Evolutionary conservation across 768 basidiomycete genomes (phyloP), one percentile per base, ranked within the genome.

Genomic region (Lactarius vividus): DNA sequence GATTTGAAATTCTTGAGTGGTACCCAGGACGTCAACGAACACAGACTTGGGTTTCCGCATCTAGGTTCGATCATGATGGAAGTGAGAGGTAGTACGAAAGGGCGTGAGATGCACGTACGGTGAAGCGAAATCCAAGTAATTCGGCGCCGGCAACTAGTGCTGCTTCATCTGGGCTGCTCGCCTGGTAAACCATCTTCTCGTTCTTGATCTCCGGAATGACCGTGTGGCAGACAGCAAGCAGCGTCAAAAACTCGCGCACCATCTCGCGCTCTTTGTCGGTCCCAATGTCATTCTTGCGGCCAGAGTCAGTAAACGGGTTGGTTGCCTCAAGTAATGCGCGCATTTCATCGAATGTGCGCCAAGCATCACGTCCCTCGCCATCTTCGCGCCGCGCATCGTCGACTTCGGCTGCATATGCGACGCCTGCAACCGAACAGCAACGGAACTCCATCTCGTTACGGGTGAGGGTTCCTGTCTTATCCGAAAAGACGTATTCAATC

Each of bases 401-500:
- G 10, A 98, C 94, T 20, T 85, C 84, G 67, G 94, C 95, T 1
- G 95, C 88, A 76, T 98, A 99, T 23, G 88, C 90, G 15, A 88
- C 83, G 3, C 96, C 97, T 23, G 85, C 96, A 64, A 98, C 87
- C 62, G 87, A 90, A 73, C 91, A 96, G 73, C 91, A 88, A 29
- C 87, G 85, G 75, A 98, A 98, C 75, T 98, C 96, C 96, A 98
- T 98, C 76, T 97, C 94, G 78, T 98, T 98, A 68, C 96, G 85
- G 3, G 96, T 98, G 28, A 98, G 81, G 0, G 96, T 98, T 8
- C 96, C 93, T 1, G 94, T 95, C 78, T 96, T 96, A 78, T 96
- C 93, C 63, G 91, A 92, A 79, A 96, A 96, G 2, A 96, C 91
- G 72, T 93, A 96, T 80, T 96, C 94, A 66, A 98, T 98, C 75